Evolutionary conservation across 305 asterid genomes (phyloP), one percentile per base, ranked within the genome.

Genomic region (Fraxinus albicans): DNA sequence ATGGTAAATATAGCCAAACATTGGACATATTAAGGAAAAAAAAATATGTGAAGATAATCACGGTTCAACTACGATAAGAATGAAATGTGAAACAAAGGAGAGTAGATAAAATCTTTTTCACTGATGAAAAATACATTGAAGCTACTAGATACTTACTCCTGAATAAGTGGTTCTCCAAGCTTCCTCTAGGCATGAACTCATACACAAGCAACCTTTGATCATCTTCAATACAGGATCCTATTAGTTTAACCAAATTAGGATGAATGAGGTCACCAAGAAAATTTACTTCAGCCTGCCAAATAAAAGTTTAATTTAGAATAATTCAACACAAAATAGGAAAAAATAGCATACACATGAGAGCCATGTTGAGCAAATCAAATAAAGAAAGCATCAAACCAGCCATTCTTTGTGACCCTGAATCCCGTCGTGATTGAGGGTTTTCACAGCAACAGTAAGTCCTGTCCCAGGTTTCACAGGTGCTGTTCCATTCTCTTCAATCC

Each of bases 361-460:
- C 36, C 23, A 25, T 1, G 44, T 58, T 15, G 83, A 55, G 35
- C 55, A 70, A 53, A 34, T 0, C 7, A 38, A 38, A 60, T 19
- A 8, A 77, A 79, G 55, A 85, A 85, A 86, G 85, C 33, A 77
- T 77, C 93, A n/a, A 72, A 93, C 97, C 93, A 93, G 96, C 97
- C 96, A 93, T 88, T 93, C 97, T 90, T 87, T 92, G 93, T 93
- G 97, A 81, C 97, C 97, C 92, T 93, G 97, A 85, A 92, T 91
- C 15, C 96, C 97, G 8, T 93, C 97, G 9, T 92, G 96, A 83
- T 90, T 92, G 50, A 92, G 92, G 79, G 94, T 93, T 83, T 93
- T 93, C 81, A 93, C 97, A 25, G 97, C 97, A 67, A 93, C 97
- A n/a, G 97, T 89, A 27, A 92, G 94, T 42, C 94, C 97, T 0